Evolutionary conservation across 2,329 filamentous ascomycete genomes (phyloP).

Genomic region (Coniochaeta pulveracea): DNA sequence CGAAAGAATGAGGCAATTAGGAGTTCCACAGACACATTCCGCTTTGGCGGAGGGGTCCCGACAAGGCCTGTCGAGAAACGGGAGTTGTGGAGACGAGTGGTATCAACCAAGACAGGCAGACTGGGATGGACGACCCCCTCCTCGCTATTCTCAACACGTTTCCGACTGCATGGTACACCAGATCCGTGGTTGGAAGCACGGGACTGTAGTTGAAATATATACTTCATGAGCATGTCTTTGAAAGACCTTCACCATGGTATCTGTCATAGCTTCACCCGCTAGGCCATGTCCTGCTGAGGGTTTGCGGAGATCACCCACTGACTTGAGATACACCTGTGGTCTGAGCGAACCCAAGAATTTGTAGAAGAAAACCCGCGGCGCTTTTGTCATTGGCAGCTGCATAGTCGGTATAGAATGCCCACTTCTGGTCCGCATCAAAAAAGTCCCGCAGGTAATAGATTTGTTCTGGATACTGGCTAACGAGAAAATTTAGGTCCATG

Average conservation of each 20-base stretch:
- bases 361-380: background rate
- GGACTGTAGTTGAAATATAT: background rate
- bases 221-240: no score
- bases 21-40: background rate
- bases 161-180: background rate
- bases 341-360: background rate
- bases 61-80: background rate
- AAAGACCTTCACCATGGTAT: no score
- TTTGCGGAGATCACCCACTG: background rate
- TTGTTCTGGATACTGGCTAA: slow-evolving; percentile 4
- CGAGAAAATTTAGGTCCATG: slow-evolving; percentile 8
- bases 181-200: background rate
- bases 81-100: background rate
- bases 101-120: slow-evolving; percentile 1
- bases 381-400: background rate
- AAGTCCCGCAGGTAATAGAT: slow-evolving; percentile 3
- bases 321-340: background rate
- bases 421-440: slow-evolving; percentile 5
- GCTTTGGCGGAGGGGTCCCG: background rate
- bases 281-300: background rate
- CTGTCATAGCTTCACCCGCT: background rate
- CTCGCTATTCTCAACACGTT: background rate
- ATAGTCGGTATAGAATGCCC: slow-evolving; percentile 2
- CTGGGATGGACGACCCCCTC: background rate
- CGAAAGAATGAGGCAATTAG: background rate